Evolutionary conservation across 2,329 filamentous ascomycete genomes (phyloP), one percentile per base, ranked within the genome.

Genomic region (Colletotrichum theobromicola): DNA sequence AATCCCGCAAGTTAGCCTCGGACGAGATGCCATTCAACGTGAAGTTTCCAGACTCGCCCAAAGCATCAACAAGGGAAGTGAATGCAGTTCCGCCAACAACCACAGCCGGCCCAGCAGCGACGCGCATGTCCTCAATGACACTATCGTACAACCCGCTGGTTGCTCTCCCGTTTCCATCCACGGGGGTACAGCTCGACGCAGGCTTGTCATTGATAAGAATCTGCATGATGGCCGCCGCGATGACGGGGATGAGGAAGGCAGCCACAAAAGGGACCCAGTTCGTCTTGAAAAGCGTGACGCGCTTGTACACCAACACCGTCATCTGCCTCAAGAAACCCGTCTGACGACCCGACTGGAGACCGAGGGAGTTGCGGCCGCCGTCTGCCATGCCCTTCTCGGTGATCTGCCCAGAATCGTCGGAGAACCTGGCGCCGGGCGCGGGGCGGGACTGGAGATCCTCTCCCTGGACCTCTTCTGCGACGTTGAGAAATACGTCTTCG

Each of bases 401-500:
- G 4, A 69, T 65, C 12, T 55, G 58, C 1, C 63, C 75, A 16
- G 24, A 69, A 34, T 18, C 28, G 3, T 60, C 55, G 13, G 60
- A 66, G 37, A 32, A 58, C 35, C 65, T 28, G 30, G 61, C 21
- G 21, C 75, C 72, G 0, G 21, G 24, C 2, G 34, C 24, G 2
- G 37, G 55, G 2, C 28, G 16, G 1, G 68, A 57, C 15, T 50
- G 42, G 1, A 57, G 8, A 7, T 30, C n/a, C 79, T 78, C 62
- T 82, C 83, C 76, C 93, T 90, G 5, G 72, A 95, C 90, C 82
- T 98, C 95, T 79, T 96, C 94, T 0, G 95, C 95, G 46, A 98
- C 89, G 77, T 94, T 93, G 30, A 98, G 85, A 82, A 98, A 98
- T 0, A 98, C 95, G 78, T 98, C 95, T 81, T 98, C 96, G 46